These are phyloP conservation scores for Gastrolobium villosum DNA, from an alignment of 306 rosid genomes.

Conservation along the genomic window DNA sequence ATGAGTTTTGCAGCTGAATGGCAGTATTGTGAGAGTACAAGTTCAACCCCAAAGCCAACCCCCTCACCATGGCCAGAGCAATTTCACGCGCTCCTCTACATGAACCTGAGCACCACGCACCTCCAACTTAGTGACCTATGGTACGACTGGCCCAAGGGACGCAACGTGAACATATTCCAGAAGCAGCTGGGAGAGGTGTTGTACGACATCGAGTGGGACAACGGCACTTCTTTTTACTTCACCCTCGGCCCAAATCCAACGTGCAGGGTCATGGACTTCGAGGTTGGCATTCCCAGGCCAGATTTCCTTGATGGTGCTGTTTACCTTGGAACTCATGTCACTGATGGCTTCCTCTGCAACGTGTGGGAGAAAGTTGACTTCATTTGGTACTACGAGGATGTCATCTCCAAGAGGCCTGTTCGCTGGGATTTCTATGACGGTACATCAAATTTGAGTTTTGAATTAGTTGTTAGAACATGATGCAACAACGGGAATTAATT, in stretches of 20 bases:
- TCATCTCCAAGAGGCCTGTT: slow-evolving; percentile 45
- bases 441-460: not conserved
- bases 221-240: slow-evolving; percentile 66
- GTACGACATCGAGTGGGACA: slow-evolving; percentile 67
- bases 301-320: slow-evolving; percentile 60
- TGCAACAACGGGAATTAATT: not conserved
- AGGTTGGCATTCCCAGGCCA: slow-evolving; percentile 62
- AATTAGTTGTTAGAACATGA: not conserved
- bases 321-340: slow-evolving; percentile 58
- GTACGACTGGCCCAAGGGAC: slow-evolving; percentile 68
- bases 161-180: slow-evolving; percentile 60
- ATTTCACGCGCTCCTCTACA: slow-evolving; percentile 61
- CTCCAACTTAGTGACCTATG: slow-evolving; percentile 60
- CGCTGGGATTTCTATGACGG: slow-evolving; percentile 60
- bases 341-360: slow-evolving; percentile 59
- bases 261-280: slow-evolving; percentile 46
- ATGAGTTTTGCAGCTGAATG: not conserved
- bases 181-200: slow-evolving; percentile 45
- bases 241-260: slow-evolving; percentile 27
- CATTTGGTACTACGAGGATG: slow-evolving; percentile 61
- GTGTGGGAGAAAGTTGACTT: slow-evolving; percentile 57
- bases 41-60: slow-evolving; percentile 36
- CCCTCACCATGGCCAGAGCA: slow-evolving; percentile 64
- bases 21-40: not conserved
- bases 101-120: slow-evolving; percentile 49